Evolutionary conservation across 2,329 filamentous ascomycete species (phyloP).

Genomic region (Aspergillus niger): DNA sequence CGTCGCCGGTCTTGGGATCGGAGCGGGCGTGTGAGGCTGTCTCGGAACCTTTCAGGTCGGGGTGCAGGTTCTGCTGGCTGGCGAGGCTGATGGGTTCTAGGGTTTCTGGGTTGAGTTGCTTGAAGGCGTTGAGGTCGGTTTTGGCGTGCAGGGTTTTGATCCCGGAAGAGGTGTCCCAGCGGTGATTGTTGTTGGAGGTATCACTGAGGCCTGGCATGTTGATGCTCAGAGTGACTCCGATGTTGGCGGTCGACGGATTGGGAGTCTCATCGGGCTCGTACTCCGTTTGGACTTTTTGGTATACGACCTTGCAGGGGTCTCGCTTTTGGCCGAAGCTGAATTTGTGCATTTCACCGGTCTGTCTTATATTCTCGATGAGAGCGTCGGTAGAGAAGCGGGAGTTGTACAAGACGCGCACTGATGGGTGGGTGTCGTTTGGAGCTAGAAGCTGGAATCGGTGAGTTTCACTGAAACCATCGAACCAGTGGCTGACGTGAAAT

Average conservation of each 20-base stretch:
- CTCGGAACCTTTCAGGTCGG: slow-evolving; percentile 65
- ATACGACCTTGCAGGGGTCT: slow-evolving; percentile 74
- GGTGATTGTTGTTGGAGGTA: slow-evolving; percentile 17
- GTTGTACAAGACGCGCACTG: slow-evolving; percentile 64
- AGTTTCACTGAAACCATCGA: slow-evolving; percentile 70
- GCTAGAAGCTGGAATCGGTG: slow-evolving; percentile 71
- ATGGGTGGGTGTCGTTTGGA: slow-evolving; percentile 33
- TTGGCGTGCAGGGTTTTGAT: slow-evolving; percentile 60
- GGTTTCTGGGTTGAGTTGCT: slow-evolving; percentile 68
- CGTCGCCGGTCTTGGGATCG: slow-evolving; percentile 71
- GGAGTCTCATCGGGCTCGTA: slow-evolving; percentile 50
- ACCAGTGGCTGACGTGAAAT: slow-evolving; percentile 72
- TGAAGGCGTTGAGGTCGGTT: slow-evolving; percentile 59
- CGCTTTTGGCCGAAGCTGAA: slow-evolving; percentile 70
- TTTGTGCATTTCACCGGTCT: slow-evolving; percentile 58
- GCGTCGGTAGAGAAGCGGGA: slow-evolving; percentile 69
- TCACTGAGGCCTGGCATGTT: slow-evolving; percentile 61
- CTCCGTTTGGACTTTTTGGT: slow-evolving; percentile 60
- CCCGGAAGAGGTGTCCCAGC: slow-evolving; percentile 34
- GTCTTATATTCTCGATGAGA: slow-evolving; percentile 62
- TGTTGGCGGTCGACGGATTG: slow-evolving; percentile 64
- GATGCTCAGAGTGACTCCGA: slow-evolving; percentile 66
- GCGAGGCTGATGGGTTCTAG: slow-evolving; percentile 71
- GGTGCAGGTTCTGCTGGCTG: slow-evolving; percentile 64
- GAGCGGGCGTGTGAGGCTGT: slow-evolving; percentile 71